Base-by-base conservation (phyloP, 176 grass and related monocot species). In the Bothriochloa decipiens region DNA sequence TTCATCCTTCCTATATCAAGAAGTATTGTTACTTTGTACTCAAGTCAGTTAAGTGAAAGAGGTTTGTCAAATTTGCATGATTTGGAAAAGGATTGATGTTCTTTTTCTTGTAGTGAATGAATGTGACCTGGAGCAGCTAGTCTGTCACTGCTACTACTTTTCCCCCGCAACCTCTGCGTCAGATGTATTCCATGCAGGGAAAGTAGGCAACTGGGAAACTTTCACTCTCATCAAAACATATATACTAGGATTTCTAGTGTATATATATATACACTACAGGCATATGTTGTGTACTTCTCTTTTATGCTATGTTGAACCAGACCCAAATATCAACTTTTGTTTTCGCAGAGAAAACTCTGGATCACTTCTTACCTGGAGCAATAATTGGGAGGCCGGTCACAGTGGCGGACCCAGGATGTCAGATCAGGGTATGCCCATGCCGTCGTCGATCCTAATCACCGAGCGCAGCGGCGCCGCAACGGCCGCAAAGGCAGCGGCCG, bases 51-150 rank as follows among this genome's bases (percentile, higher is more conserved):
- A 37, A 87, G 62, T 77, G 60, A 76, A 77, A 36, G 8, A 37
- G 9, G 37, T 74, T 22, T 76, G 79, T 76, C 72, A 77, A 82
- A 49, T 10, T 70, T 49, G 77, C 64, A 77, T 70, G 11, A 87
- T 82, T 77, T 0, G 11, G 86, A 87, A 82, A 82, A 76, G 64
- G 79, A 82, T 82, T 49, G 72, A 77, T 82, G 72, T 77, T 47
- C 39, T 77, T 39, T 76, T 73, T 77, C 72, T 22, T 69, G 37
- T 69, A 43, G 40, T 70, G 79, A 76, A 49, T 87, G 85, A 70
- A 69, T 70, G 72, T 49, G 86, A 87, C 86, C 65, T 77, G 72
- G 37, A 82, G 71, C 36, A 37, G 85, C 85, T 76, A 49, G 79
- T 87, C 37, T 55, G 71, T 68, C 78, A 49, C 49, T 89, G 76